Evolutionary conservation across 2,329 filamentous ascomycete species (phyloP).

Genomic region (Diaporthe humulicola): DNA sequence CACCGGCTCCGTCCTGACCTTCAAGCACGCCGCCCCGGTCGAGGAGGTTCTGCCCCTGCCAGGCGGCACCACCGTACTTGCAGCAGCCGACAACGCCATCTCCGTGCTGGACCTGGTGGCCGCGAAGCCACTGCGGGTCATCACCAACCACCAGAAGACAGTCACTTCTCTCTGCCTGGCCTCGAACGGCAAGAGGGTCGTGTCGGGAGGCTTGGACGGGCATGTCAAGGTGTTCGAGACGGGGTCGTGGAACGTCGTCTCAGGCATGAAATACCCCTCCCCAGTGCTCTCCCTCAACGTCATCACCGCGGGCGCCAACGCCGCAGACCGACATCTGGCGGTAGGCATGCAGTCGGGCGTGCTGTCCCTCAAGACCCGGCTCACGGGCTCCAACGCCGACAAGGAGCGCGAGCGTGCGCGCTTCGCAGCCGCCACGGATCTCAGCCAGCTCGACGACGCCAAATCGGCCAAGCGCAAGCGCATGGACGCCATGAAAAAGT

Average conservation of each 20-base stretch:
- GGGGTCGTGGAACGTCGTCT: slow-evolving; percentile 94
- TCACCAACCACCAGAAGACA: slow-evolving; percentile 97
- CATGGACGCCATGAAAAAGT: slow-evolving; percentile 57
- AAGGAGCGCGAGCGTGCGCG: slow-evolving; percentile 82
- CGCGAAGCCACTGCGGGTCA: slow-evolving; percentile 86
- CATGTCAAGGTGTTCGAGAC: slow-evolving; percentile 99
- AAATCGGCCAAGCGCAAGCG: slow-evolving; percentile 76
- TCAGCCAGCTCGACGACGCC: slow-evolving; percentile 82
- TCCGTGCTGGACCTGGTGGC: slow-evolving; percentile 94
- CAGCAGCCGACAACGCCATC: slow-evolving; percentile 87
- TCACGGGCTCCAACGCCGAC: slow-evolving; percentile 84
- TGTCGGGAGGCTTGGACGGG: slow-evolving; percentile 92
- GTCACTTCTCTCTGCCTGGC: slow-evolving; percentile 89
- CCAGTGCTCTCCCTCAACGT: slow-evolving; percentile 89
- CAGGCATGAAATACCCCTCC: slow-evolving; percentile 91
- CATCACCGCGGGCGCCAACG: slow-evolving; percentile 74
- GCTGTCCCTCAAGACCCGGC: slow-evolving; percentile 90
- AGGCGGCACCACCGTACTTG: slow-evolving; percentile 87
- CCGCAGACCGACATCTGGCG: slow-evolving; percentile 90
- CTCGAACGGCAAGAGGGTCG: slow-evolving; percentile 82
- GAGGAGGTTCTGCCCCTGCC: slow-evolving; percentile 91
- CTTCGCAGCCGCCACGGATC: slow-evolving; percentile 83
- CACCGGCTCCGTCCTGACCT: slow-evolving; percentile 82
- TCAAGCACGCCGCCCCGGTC: slow-evolving; percentile 92
- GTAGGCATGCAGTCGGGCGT: slow-evolving; percentile 96